phyloP scores from a whole-genome alignment of 2,329 filamentous ascomycete species.

The Gaeumannomyces sp. region DNA sequence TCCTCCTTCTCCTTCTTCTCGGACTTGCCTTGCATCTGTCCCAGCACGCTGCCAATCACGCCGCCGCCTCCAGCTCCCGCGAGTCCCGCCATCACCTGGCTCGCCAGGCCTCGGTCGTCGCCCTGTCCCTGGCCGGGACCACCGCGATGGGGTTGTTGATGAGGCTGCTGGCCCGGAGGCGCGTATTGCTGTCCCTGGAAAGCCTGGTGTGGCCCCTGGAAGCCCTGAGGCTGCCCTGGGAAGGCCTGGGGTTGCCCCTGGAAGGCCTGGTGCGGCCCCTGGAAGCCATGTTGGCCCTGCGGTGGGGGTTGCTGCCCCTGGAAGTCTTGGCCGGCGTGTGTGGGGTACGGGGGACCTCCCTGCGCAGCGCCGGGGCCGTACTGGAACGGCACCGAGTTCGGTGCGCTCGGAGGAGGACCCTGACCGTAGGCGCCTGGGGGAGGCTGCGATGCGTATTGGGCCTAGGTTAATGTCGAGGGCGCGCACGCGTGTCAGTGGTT shows the following conservation, averaged over 20 bases:
- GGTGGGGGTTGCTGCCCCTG: background rate
- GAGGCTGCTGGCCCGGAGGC: background rate
- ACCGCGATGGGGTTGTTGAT: background rate
- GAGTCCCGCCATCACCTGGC: constrained; percentile 6
- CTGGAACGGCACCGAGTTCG: background rate
- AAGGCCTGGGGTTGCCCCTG: background rate
- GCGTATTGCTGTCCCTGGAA: background rate
- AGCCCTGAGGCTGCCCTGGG: background rate
- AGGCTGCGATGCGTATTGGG: background rate
- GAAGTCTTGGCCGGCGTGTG: background rate
- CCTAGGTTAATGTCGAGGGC: background rate
- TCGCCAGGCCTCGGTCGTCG: constrained; percentile 6
- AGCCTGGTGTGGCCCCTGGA: background rate
- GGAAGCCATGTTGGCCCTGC: background rate
- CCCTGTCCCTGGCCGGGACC: background rate
- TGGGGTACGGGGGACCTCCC: background rate
- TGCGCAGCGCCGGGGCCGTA: background rate
- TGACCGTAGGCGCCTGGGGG: background rate
- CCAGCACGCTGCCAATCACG: constrained; percentile 1
- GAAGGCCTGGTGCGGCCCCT: no score
- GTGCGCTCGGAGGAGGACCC: no score
- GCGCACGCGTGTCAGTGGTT: background rate
- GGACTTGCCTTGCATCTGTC: background rate
- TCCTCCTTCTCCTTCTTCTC: background rate
- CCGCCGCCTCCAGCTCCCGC: background rate